phyloP scores from a whole-genome alignment of 1,284 basidiomycete species.

The Anthracocystis walkeri region DNA sequence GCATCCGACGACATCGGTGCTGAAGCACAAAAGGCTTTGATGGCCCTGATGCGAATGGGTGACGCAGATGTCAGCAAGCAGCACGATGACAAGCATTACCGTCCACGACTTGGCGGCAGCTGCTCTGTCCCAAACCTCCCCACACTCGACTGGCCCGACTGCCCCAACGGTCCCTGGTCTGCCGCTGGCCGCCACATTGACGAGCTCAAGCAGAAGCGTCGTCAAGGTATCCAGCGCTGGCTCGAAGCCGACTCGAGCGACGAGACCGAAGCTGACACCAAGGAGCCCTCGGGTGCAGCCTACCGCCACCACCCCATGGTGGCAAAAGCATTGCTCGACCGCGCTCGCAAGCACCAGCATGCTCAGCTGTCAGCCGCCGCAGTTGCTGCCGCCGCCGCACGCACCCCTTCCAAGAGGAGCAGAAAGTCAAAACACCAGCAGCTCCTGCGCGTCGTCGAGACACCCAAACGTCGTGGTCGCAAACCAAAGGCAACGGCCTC shows the following conservation, averaged over 20 bases:
- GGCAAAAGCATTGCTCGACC: slow-evolving; percentile 61
- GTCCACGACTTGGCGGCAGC: slow-evolving; percentile 43
- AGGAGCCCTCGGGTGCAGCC: slow-evolving; percentile 19
- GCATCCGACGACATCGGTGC: slow-evolving; percentile 15
- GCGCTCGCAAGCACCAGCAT: slow-evolving; percentile 45
- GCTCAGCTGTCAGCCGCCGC: slow-evolving; percentile 34
- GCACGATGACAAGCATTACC: slow-evolving; percentile 20
- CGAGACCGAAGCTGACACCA: slow-evolving; percentile 26
- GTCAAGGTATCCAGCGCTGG: slow-evolving; percentile 44
- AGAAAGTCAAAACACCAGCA: slow-evolving; percentile 35
- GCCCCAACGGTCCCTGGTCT: slow-evolving; percentile 49
- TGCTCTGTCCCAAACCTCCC: slow-evolving; percentile 27
- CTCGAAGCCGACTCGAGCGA: slow-evolving; percentile 48
- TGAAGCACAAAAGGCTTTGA: slow-evolving; percentile 30
- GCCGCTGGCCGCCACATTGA: slow-evolving; percentile 47
- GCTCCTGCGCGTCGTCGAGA: slow-evolving; percentile 25
- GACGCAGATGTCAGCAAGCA: slow-evolving; percentile 8
- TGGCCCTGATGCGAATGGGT: slow-evolving; percentile 26
- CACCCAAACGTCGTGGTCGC: slow-evolving; percentile 38
- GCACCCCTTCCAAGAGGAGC: slow-evolving; percentile 28
- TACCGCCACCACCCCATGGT: slow-evolving; percentile 64
- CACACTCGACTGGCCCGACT: slow-evolving; percentile 54
- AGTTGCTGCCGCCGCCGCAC: slow-evolving; percentile 12
- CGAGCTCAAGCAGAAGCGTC: slow-evolving; percentile 42
- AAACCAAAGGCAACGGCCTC: slow-evolving; percentile 37